These are phyloP conservation scores for Terfezia claveryi DNA, from an alignment of 495 filamentous ascomycete genomes.

Conservation along the genomic window DNA sequence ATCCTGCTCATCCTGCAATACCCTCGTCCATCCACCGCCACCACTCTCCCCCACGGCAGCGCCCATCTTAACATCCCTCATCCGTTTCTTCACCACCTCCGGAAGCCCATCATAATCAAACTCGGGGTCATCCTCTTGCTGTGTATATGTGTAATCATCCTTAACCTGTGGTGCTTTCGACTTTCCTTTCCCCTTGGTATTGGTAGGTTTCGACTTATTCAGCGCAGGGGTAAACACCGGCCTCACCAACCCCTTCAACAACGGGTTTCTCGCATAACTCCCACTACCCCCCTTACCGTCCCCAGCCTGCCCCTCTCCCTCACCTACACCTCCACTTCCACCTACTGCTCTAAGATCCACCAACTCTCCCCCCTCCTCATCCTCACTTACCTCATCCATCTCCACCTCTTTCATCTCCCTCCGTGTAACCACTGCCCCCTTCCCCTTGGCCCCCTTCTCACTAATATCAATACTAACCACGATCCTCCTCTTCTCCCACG, in stretches of 20 bases:
- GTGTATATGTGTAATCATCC: background rate
- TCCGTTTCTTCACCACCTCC: slow-evolving; percentile 54
- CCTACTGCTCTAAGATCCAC: slow-evolving; percentile 5
- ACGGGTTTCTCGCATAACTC: slow-evolving; percentile 65
- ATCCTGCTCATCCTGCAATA: slow-evolving; percentile 55
- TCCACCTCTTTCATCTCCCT: slow-evolving; percentile 46
- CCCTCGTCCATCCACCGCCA: background rate
- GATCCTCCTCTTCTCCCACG: slow-evolving; percentile 78
- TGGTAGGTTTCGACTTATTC: background rate
- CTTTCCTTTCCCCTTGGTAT: background rate
- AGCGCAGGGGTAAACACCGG: slow-evolving; percentile 36
- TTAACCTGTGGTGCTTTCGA: background rate
- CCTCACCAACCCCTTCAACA: slow-evolving; percentile 56
- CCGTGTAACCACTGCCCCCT: slow-evolving; percentile 28
- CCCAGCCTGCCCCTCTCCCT: slow-evolving; percentile 1
- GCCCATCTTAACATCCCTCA: slow-evolving; percentile 16
- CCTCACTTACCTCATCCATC: slow-evolving; percentile 26
- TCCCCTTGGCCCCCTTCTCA: slow-evolving; percentile 30
- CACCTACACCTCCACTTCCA: slow-evolving; percentile 7
- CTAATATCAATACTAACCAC: slow-evolving; percentile 68
- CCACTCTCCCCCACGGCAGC: too few relatives aligned
- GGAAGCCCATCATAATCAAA: slow-evolving; percentile 23
- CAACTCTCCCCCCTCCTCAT: slow-evolving; percentile 22
- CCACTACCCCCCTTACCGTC: slow-evolving; percentile 9
- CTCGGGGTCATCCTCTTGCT: slow-evolving; percentile 13